A percentile compares a stretch with the other conserved stretches of the same genome.
These are phyloP conservation scores for Tylopilus rubrobrunneus DNA, from an alignment of 768 basidiomycete species.

Conservation along the genomic window DNA sequence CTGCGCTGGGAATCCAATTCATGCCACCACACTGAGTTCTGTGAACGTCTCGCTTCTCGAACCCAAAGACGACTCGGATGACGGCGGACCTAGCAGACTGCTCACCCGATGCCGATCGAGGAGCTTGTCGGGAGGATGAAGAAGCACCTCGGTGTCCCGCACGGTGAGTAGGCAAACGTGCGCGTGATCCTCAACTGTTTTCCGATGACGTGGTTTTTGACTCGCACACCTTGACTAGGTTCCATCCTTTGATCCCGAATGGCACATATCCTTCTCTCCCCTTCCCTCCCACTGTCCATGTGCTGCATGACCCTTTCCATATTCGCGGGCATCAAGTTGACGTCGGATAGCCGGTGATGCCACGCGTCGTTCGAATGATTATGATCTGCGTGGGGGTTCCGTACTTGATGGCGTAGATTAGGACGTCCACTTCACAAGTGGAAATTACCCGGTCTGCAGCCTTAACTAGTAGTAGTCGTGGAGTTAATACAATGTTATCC, in stretches of 20 bases:
- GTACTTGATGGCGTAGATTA: conserved; percentile 69
- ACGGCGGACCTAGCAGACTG: conserved; percentile 66
- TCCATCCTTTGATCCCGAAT: conserved; percentile 10
- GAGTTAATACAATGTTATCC: too few species aligned
- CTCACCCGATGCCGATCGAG: conserved; percentile 60
- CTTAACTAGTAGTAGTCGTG: too few species aligned
- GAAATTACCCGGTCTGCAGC: too few species aligned
- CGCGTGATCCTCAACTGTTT: conserved; percentile 6
- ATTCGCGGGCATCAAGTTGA: conserved; percentile 47
- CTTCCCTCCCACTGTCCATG: conserved; percentile 11
- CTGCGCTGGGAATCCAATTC: conserved; percentile 39
- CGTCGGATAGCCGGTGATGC: conserved; percentile 49
- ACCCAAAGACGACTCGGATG: conserved; percentile 40
- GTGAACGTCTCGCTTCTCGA: conserved; percentile 33
- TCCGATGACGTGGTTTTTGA: conserved; percentile 10
- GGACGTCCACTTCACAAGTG: conserved; percentile 89
- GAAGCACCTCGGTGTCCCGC: conserved; percentile 52
- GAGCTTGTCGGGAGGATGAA: conserved; percentile 68
- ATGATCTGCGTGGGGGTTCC: conserved; percentile 87
- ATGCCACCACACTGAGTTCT: conserved; percentile 27
- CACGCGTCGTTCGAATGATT: conserved; percentile 49
- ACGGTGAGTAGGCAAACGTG: conserved; percentile 46
- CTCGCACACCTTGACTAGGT: background rate
- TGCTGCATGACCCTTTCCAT: conserved; percentile 7
- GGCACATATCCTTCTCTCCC: conserved; percentile 14